Conservation (phyloP, 2,329 filamentous ascomycete species). For the Exophiala calicioides region DNA sequence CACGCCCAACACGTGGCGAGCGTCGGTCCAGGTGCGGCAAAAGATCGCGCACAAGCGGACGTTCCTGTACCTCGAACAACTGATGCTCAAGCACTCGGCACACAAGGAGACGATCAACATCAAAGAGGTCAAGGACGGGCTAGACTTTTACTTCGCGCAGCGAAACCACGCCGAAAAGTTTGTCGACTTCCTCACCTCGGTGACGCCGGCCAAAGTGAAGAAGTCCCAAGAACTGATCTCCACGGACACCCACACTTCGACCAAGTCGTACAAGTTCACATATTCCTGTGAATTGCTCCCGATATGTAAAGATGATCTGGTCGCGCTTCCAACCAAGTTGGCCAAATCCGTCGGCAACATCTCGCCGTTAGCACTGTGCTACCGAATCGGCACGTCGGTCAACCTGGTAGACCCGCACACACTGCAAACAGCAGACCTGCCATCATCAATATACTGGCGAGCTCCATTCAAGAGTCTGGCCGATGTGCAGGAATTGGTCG, state of each 20-base stretch:
- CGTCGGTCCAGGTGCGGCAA: conserved; percentile 90
- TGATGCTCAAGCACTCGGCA: conserved; percentile 91
- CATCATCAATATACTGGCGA: conserved; percentile 83
- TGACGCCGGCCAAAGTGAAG: conserved; percentile 75
- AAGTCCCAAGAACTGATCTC: conserved; percentile 93
- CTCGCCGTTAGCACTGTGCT: conserved; percentile 79
- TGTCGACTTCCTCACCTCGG: conserved; percentile 83
- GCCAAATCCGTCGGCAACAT: conserved; percentile 89
- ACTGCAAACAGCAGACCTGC: conserved; percentile 85
- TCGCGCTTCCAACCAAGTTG: conserved; percentile 86
- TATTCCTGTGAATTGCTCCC: conserved; percentile 88
- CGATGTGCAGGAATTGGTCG: conserved; percentile 79
- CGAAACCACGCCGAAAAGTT: conserved; percentile 91
- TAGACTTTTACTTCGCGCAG: conserved; percentile 92
- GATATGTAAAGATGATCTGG: conserved; percentile 95
- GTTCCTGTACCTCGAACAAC: conserved; percentile 82
- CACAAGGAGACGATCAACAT: conserved; percentile 96
- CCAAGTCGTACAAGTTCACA: conserved; percentile 91
- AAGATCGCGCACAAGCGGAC: conserved; percentile 95
- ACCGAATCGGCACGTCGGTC: conserved; percentile 83
- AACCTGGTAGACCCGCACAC: conserved; percentile 89
- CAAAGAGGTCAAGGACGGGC: conserved; percentile 91
- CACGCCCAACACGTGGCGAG: conserved; percentile 93
- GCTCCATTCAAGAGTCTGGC: conserved; percentile 81
- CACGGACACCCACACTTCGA: conserved; percentile 85